Base-by-base conservation (phyloP, 2,329 filamentous ascomycete species). In the Phaeosphaeriaceae sp. region DNA sequence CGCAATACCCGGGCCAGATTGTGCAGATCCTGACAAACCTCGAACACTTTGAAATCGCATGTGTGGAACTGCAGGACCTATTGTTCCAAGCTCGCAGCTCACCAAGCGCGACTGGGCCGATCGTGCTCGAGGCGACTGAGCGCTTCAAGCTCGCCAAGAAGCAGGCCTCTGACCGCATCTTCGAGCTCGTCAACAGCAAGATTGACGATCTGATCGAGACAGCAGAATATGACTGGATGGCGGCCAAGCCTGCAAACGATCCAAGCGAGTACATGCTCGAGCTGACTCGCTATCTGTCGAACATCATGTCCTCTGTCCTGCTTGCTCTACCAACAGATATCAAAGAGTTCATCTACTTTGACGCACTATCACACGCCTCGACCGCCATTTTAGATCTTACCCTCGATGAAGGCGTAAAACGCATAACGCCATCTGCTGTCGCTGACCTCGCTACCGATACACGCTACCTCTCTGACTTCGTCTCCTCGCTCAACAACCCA, bases 11-110 rank as follows among this genome's bases (percentile, higher is more conserved):
- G 1, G 95, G 95, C 2, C 95, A 99, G 76, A 98, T 99, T 64
- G 95, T 99, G 22, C 95, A 99, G 75, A 99, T 99, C 67, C 84
- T 99, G 52, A 99, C 97, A 72, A 99, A 99, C 73, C 81, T 99
- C 19, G 94, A 98, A 75, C 93, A 99, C 77, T 98, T 99, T 75
- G 94, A 98, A 79, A 91, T 87, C 48, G 95, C 95, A 5, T 98
- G 95, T 74, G 87, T 89, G 68, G 93, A 98, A 71, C 84, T 99
- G 0, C 93, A 99, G 80, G 86, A 90, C 56, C 84, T 97, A 1
- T 85, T 99, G 40, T 92, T 94, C 52, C 86, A 91, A 68, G 93
- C 93, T 1, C 88, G 94, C 50, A 93, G 92, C 7, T 92, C 92
- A 6, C 89, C 88, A 13, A 92, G 91, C 1, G 90, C 91, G 1